A percentile compares a stretch with the other conserved stretches of the same genome.
These are phyloP conservation scores for Calonectria pteridis DNA, from an alignment of 2,329 filamentous ascomycete species.

Conservation along the genomic window DNA sequence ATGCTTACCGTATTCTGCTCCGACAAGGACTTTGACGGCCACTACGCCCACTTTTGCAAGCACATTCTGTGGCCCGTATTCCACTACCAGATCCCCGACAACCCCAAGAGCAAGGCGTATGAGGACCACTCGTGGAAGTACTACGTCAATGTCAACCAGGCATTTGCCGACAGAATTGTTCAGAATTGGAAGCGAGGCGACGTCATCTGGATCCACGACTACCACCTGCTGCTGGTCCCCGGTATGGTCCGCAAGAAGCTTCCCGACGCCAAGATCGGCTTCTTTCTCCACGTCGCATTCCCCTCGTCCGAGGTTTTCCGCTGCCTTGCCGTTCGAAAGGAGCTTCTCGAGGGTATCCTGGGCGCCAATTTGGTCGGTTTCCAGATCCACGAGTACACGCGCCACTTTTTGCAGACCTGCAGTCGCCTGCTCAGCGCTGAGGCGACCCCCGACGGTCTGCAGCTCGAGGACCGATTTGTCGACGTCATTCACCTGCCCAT, in stretches of 20 bases:
- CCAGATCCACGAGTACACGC: conserved; percentile 91
- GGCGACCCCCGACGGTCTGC: conserved; percentile 87
- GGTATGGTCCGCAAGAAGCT: conserved; percentile 90
- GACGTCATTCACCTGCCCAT: conserved; percentile 89
- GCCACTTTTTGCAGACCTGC: conserved; percentile 96
- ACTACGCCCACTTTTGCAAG: conserved; percentile 97
- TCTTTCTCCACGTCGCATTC: conserved; percentile 96
- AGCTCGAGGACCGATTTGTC: conserved; percentile 93
- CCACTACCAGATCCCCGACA: conserved; percentile 97
- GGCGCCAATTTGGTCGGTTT: conserved; percentile 94
- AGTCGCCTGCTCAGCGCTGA: conserved; percentile 92
- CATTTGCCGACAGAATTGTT: conserved; percentile 90
- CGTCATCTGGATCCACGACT: conserved; percentile 95
- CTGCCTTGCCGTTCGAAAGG: conserved; percentile 86
- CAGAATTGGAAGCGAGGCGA: conserved; percentile 95
- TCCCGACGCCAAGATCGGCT: conserved; percentile 93
- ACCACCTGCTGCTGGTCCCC: conserved; percentile 91
- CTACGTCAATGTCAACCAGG: conserved; percentile 92
- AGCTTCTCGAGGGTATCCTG: conserved; percentile 91
- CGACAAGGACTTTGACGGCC: conserved; percentile 93
- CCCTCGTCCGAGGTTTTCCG: conserved; percentile 97
- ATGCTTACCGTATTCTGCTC: conserved; percentile 87
- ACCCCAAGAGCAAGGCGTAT: conserved; percentile 98
- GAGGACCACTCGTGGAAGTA: conserved; percentile 97
- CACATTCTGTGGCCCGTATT: conserved; percentile 98